These are phyloP conservation scores for Claviceps sorghi DNA, from an alignment of 2,329 filamentous ascomycete species.

Conservation along the genomic window DNA sequence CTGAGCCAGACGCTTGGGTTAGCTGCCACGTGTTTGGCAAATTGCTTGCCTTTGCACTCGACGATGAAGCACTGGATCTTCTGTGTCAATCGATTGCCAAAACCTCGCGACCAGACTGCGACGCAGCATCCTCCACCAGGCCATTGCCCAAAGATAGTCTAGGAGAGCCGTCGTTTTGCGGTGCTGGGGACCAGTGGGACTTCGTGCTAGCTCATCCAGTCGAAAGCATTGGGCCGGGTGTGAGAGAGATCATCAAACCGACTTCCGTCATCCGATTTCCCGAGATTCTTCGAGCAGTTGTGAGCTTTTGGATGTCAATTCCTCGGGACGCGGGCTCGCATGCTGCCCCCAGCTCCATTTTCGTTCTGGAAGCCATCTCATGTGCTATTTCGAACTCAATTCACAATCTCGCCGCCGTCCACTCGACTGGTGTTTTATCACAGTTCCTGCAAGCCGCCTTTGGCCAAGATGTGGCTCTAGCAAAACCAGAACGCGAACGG, in stretches of 20 bases:
- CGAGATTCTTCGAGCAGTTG: constrained; percentile 47
- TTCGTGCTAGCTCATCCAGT: constrained; percentile 22
- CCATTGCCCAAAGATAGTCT: constrained; percentile 11
- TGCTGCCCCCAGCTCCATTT: constrained; percentile 41
- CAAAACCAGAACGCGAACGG: constrained; percentile 39
- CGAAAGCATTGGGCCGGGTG: constrained; percentile 23
- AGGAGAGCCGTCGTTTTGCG: background rate
- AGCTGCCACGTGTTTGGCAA: constrained; percentile 66
- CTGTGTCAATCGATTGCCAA: constrained; percentile 45
- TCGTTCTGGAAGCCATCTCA: constrained; percentile 50
- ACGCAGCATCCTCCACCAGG: constrained; percentile 7
- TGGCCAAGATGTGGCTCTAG: constrained; percentile 32
- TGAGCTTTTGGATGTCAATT: constrained; percentile 50
- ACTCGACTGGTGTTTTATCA: constrained; percentile 56
- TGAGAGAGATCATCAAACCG: constrained; percentile 34
- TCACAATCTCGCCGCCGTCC: constrained; percentile 56
- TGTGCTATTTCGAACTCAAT: constrained; percentile 46
- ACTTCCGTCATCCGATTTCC: constrained; percentile 42
- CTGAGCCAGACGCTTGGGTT: constrained; percentile 53
- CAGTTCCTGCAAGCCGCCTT: constrained; percentile 51
- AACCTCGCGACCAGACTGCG: constrained; percentile 18
- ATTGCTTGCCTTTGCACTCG: constrained; percentile 65
- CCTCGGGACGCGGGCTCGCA: constrained; percentile 30
- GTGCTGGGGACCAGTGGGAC: constrained; percentile 23
- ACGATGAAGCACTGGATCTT: constrained; percentile 58